A percentile compares a stretch with the other conserved stretches of the same genome.
Conservation (phyloP, 2,329 filamentous ascomycete species). For the Pestalotiopsis sp. region DNA sequence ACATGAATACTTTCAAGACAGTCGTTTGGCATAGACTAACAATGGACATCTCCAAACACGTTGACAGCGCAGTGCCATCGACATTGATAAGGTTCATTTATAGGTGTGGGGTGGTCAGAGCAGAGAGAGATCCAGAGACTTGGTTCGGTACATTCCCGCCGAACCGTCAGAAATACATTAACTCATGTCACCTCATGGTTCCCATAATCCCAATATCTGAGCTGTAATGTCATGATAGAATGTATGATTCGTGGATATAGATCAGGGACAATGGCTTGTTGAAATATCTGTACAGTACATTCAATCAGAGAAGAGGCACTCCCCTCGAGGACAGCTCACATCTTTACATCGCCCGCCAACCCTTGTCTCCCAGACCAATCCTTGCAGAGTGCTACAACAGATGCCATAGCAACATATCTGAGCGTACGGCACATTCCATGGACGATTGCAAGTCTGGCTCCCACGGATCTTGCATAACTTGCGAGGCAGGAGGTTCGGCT, state of each 20-base stretch:
- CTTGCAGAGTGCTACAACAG: not conserved
- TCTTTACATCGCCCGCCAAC: not conserved
- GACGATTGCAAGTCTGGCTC: not conserved
- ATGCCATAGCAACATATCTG: not conserved
- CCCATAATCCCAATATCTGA: not conserved
- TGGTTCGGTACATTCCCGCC: slow-evolving; percentile 7
- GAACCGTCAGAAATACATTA: not conserved
- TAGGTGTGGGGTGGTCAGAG: slow-evolving; percentile 4
- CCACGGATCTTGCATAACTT: not conserved
- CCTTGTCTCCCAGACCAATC: not conserved
- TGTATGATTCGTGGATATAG: not conserved
- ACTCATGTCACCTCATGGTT: not conserved
- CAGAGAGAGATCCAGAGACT: not conserved
- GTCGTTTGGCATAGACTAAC: not conserved
- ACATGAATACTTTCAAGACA: too few species aligned
- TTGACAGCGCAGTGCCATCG: not conserved
- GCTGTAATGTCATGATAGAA: not conserved
- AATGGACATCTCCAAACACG: not conserved
- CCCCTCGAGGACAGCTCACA: not conserved
- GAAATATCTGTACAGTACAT: not conserved
- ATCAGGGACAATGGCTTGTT: not conserved
- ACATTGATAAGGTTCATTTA: not conserved
- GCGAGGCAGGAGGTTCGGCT: not conserved
- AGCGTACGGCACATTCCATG: not conserved
- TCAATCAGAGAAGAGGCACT: not conserved